A percentile compares a stretch with the other conserved stretches of the same genome.
phyloP scores from a whole-genome alignment of 2,329 filamentous ascomycete genomes.

The Fusarium xyrophilum region DNA sequence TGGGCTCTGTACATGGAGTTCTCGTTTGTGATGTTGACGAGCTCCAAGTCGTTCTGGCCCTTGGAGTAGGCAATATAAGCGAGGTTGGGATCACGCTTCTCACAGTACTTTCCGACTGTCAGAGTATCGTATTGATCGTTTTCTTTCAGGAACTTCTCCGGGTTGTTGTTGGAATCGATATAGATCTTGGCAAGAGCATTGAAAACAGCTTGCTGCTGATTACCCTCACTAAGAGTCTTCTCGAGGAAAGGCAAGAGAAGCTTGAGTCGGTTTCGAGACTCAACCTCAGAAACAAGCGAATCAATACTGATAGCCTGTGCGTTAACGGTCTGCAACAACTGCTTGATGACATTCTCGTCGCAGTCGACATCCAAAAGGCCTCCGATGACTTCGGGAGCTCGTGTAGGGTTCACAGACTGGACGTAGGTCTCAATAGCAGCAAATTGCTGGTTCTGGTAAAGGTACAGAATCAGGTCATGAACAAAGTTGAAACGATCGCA shows the following conservation, averaged over 20 bases:
- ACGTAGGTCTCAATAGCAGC: slow-evolving; percentile 99
- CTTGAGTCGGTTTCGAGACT: slow-evolving; percentile 94
- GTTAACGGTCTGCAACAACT: slow-evolving; percentile 83
- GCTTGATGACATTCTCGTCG: slow-evolving; percentile 95
- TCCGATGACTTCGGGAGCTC: slow-evolving; percentile 91
- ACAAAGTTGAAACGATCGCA: slow-evolving; percentile 99
- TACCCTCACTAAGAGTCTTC: slow-evolving; percentile 84
- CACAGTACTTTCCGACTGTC: slow-evolving; percentile 94
- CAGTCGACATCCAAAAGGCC: slow-evolving; percentile 96
- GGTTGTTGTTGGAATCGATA: slow-evolving; percentile 98
- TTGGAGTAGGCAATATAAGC: slow-evolving; percentile 95
- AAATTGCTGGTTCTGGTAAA: slow-evolving; percentile 99
- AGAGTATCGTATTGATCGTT: slow-evolving; percentile 97
- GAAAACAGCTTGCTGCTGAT: slow-evolving; percentile 95
- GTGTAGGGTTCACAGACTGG: slow-evolving; percentile 90
- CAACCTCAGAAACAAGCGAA: slow-evolving; percentile 92
- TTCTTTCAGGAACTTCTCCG: slow-evolving; percentile 95
- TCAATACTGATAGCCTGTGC: slow-evolving; percentile 89
- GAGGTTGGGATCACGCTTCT: slow-evolving; percentile 96
- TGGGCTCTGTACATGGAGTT: slow-evolving; percentile 99
- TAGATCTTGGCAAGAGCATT: slow-evolving; percentile 99
- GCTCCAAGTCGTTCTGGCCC: slow-evolving; percentile 95
- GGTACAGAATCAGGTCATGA: slow-evolving; percentile 92
- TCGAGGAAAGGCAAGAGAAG: slow-evolving; percentile 95
- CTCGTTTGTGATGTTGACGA: slow-evolving; percentile 98